A percentile compares a stretch with the other conserved stretches of the same genome.
These are phyloP conservation scores for Penicillium concentricum DNA, from an alignment of 2,329 filamentous ascomycete genomes.

Conservation along the genomic window DNA sequence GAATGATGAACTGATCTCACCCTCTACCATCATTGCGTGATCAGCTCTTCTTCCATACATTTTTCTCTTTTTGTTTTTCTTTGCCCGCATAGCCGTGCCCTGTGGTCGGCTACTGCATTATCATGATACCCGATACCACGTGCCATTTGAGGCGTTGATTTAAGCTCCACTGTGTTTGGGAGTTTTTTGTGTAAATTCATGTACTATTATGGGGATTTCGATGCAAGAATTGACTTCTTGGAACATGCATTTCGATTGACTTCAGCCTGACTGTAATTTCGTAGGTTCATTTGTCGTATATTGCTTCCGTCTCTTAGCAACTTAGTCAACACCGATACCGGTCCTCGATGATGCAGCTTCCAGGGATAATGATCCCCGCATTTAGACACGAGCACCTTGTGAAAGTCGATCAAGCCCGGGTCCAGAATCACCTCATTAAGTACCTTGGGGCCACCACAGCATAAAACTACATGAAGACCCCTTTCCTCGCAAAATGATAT, in stretches of 20 bases:
- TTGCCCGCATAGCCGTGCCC: constrained; percentile 1
- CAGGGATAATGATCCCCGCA: background rate
- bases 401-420: background rate
- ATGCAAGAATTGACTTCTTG: background rate
- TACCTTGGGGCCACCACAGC: constrained; percentile 5
- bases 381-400: constrained; percentile 6
- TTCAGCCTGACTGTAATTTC: background rate
- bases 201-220: background rate
- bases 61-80: background rate
- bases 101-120: constrained; percentile 8
- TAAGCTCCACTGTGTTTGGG: background rate
- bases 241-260: background rate
- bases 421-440: constrained; percentile 3
- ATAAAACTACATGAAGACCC: background rate
- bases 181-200: background rate
- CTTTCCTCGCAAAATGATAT: background rate
- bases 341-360: background rate
- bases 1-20: constrained; percentile 1
- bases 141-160: constrained; percentile 8
- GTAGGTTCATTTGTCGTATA: background rate
- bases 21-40: constrained; percentile 10
- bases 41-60: background rate
- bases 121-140: constrained; percentile 16
- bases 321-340: background rate
- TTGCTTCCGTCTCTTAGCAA: no score